These are phyloP conservation scores for Suhomyces tanzawaensis DNA, from an alignment of 805 yeast genomes.

Conservation along the genomic window DNA sequence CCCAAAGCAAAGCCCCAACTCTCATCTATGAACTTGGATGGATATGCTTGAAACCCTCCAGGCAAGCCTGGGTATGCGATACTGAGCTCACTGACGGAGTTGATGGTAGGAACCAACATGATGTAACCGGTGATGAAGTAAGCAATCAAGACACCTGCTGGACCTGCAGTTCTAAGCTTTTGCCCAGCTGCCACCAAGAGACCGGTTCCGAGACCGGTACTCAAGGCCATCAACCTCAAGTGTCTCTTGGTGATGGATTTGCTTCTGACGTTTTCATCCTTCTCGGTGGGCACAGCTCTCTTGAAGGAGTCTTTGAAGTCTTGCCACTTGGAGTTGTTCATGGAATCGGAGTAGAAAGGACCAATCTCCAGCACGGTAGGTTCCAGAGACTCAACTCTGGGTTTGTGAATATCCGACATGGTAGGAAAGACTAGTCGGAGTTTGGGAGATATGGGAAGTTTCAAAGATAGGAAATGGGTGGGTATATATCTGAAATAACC, in stretches of 20 bases:
- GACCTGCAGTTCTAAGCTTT: conserved; percentile 25
- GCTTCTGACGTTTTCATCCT: conserved; percentile 6
- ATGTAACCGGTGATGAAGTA: conserved; percentile 22
- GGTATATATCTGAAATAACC: neutral
- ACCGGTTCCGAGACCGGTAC: conserved; percentile 32
- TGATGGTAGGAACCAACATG: conserved; percentile 29
- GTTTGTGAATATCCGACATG: conserved; percentile 4
- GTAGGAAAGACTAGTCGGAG: neutral
- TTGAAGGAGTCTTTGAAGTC: conserved; percentile 22
- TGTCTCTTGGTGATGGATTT: conserved; percentile 20
- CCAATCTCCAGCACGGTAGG: conserved; percentile 6
- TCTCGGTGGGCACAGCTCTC: conserved; percentile 12
- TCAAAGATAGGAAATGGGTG: neutral
- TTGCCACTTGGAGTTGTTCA: conserved; percentile 14
- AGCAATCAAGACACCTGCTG: conserved; percentile 22
- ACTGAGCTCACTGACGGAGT: conserved; percentile 26
- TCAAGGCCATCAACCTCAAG: conserved; percentile 27
- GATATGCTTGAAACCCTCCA: conserved; percentile 29
- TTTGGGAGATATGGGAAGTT: neutral
- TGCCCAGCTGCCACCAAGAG: conserved; percentile 29
- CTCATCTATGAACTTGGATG: conserved; percentile 33
- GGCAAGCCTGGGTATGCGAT: conserved; percentile 25
- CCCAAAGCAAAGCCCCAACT: conserved; percentile 38
- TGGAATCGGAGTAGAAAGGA: conserved; percentile 6
- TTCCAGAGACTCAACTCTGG: conserved; percentile 1